Evolutionary conservation across 148 eudicot genomes (phyloP).

Genomic region (Gaultheria prostrata): DNA sequence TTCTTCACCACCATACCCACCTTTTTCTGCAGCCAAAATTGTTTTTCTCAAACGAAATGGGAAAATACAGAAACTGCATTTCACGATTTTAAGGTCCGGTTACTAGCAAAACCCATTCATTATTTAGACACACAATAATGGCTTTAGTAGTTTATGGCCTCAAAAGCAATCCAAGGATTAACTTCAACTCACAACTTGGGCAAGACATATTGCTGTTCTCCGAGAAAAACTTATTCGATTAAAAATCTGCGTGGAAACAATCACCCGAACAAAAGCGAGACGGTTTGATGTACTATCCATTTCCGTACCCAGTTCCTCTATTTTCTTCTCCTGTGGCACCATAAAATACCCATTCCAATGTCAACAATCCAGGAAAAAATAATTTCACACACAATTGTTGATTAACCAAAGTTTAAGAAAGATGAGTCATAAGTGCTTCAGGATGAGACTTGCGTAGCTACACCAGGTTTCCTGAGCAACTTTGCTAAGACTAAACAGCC

Average conservation of each 20-base stretch:
- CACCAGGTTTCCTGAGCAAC: neutral
- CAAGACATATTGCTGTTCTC: neutral
- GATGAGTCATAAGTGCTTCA: neutral
- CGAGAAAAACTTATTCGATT: neutral
- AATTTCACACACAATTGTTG: neutral
- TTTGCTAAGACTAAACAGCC: neutral
- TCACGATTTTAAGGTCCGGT: neutral
- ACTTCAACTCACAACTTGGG: neutral
- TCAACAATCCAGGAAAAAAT: constrained; percentile 1
- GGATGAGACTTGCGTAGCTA: neutral
- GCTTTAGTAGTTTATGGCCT: neutral
- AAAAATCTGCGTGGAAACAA: neutral
- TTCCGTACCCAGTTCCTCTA: constrained; percentile 81
- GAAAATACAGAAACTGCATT: neutral
- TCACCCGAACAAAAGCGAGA: constrained; percentile 94
- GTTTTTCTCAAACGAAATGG: neutral
- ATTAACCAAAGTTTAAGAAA: neutral
- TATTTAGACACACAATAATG: neutral
- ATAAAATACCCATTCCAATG: constrained; percentile 2
- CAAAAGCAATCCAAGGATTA: neutral
- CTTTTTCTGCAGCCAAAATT: constrained; percentile 64
- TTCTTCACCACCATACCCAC: constrained; percentile 87
- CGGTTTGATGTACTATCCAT: constrained; percentile 94
- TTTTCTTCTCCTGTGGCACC: constrained; percentile 72
- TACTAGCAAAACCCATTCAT: neutral